Base-by-base conservation (phyloP, 441 rosid genomes). In the Adansonia madagascariensis region DNA sequence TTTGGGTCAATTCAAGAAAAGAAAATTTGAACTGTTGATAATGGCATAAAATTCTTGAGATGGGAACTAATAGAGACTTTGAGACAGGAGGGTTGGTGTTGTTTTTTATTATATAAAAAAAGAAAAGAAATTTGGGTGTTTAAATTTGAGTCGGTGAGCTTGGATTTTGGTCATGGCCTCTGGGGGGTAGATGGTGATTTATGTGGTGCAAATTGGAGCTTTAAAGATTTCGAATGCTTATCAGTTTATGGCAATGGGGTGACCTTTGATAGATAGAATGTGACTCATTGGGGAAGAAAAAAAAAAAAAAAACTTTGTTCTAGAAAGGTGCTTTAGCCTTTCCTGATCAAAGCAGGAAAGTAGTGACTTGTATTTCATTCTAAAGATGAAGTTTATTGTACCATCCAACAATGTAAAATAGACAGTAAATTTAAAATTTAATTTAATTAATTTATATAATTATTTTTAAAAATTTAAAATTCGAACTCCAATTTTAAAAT, bases 201-300 rank as follows among this genome's bases (percentile, higher is more conserved):
- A 11, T 78, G 82, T 80, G 87, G 80, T 78, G 80, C 70, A 75
- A 75, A 63, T 62, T 27, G 41, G 56, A 17, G 81, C 63, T 15
- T 11, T 43, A 15, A 65, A 47, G 41, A 31, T 56, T 47, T 41
- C 66, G 80, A 63, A 57, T 76, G 71, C 27, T 24, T 24, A 24
- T 24, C 27, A 24, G 27, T 24, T 17, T 22, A 66, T 77, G 46
- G 55, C 86, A 5, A 78, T 69, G 75, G 72, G 73, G 27, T 9
- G 59, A 69, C 75, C 53, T 77, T 82, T 81, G 86, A 85, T 27
- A 53, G 62, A 74, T 7, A 44, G 80, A 79, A 65, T 70, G 75
- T 35, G 83, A 80, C 79, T 8, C 18, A 5, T 2, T 8, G 49
- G 41, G 44, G 50, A 24, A 24, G 27, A 1, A 24, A 24, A 24